Percentiles rank a stretch among this genome's conserved stretches.
These are phyloP conservation scores for Lactifluus piperatus DNA, from an alignment of 768 basidiomycete genomes.

Conservation along the genomic window DNA sequence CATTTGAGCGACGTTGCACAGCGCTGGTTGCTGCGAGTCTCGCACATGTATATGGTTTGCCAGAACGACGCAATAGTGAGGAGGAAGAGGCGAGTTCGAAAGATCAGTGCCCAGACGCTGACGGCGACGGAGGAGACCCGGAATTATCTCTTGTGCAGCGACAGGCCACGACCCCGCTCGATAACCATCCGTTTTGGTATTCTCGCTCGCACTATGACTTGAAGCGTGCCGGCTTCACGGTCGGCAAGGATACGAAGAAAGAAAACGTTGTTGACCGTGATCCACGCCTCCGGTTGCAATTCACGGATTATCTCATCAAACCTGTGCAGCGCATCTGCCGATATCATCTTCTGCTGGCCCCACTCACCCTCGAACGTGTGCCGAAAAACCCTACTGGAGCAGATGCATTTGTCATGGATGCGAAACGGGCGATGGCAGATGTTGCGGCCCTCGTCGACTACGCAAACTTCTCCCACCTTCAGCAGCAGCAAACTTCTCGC, in stretches of 20 bases:
- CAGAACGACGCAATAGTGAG: not conserved
- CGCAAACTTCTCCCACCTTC: constrained; percentile 13
- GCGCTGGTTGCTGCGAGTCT: constrained; percentile 35
- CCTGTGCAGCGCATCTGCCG: constrained; percentile 96
- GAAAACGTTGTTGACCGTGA: not conserved
- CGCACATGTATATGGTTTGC: not conserved
- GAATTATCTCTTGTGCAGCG: not conserved
- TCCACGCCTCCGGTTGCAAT: constrained; percentile 39
- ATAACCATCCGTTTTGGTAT: not conserved
- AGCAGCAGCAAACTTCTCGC: constrained; percentile 14
- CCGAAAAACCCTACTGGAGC: not conserved
- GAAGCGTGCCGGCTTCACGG: not conserved
- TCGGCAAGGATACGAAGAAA: constrained; percentile 3
- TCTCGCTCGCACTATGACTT: not conserved
- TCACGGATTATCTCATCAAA: constrained; percentile 90
- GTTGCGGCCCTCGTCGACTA: constrained; percentile 19
- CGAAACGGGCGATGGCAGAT: constrained; percentile 14
- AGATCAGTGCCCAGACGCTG: not conserved
- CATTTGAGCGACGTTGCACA: constrained; percentile 74
- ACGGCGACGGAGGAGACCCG: not conserved
- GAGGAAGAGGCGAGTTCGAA: not conserved
- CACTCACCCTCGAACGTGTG: constrained; percentile 33
- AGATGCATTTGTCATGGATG: constrained; percentile 10
- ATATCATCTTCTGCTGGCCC: constrained; percentile 84
- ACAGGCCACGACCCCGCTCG: not conserved